Evolutionary conservation across 179 eudicot genomes (phyloP), one percentile per base, ranked within the genome.

Genomic region (Silene vulgaris): DNA sequence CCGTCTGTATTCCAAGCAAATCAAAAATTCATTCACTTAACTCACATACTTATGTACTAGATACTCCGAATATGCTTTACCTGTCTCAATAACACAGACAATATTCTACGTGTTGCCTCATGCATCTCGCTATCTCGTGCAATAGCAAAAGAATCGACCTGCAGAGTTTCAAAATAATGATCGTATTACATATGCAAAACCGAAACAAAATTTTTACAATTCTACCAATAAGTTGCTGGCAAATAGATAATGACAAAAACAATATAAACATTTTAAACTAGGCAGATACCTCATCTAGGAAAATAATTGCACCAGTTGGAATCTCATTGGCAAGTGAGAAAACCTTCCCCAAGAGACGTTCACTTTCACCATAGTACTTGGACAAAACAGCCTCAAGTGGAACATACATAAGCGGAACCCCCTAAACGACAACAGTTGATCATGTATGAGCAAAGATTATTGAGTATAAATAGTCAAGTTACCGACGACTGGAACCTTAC

Each of bases 101-200:
- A 80, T 19, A 92, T 76, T 80, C 97, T 88, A 16, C 97, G 91
- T 43, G 96, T 93, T 61, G 99, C 99, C 85, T 96, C 99, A 82
- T 96, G 99, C 73, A 87, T 93, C 80, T 96, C 97, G 76, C 86
- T 89, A 82, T 93, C 97, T 86, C 97, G 97, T 76, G 93, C 84
- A 84, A 85, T 82, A 84, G 99, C 99, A 84, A 96, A 86, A 73
- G 99, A 89, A 89, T 96, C 99, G 82, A 96, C 92, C 99, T 96
- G 86, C 74, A 60, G 48, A 65, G 66, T 40, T 52, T 75, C 67
- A 76, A 12, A n/a, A 71, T 8, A 65, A 50, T 12, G 45, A 3
- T 45, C 29, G 45, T 37, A 21, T 74, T 26, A 77, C 16, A 61
- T 3, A 40, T 30, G 64, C 61, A 67, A 73, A 45, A 40, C 54